A percentile compares a stretch with the other conserved stretches of the same genome.
Evolutionary conservation across 2,329 filamentous ascomycete genomes (phyloP).

Genomic region (Neofusicoccum umdonicola): DNA sequence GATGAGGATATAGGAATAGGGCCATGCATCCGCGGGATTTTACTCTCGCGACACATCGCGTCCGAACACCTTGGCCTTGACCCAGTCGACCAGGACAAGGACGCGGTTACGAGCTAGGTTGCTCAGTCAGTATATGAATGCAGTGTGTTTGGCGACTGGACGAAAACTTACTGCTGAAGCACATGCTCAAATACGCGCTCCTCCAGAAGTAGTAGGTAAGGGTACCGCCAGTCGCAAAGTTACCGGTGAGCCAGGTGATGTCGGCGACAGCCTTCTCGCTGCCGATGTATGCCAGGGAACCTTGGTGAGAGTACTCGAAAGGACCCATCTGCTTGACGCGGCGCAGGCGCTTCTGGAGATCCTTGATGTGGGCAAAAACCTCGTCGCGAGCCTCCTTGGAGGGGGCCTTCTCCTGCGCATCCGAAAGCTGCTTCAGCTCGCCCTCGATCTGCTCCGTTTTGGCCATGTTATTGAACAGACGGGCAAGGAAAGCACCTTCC

Average conservation of each 20-base stretch:
- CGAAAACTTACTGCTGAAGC: constrained; percentile 86
- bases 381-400: constrained; percentile 59
- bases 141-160: too few species aligned
- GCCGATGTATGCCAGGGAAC: constrained; percentile 94
- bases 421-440: constrained; percentile 68
- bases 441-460: constrained; percentile 82
- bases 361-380: constrained; percentile 74
- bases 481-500: constrained; percentile 91
- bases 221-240: constrained; percentile 88
- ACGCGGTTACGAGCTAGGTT: constrained; percentile 81
- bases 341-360: constrained; percentile 79
- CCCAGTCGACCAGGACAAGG: constrained; percentile 89
- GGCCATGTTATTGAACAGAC: constrained; percentile 98
- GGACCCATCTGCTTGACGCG: constrained; percentile 93
- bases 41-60: constrained; percentile 87
- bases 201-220: constrained; percentile 98
- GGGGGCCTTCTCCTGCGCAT: constrained; percentile 62
- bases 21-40: neutral
- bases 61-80: constrained; percentile 95
- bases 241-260: constrained; percentile 95
- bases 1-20: neutral
- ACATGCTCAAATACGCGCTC: constrained; percentile 98
- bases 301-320: constrained; percentile 98
- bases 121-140: neutral
- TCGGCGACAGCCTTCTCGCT: constrained; percentile 97